Evolutionary conservation across 257 asterid genomes (phyloP).

Genomic region (Rauvolfia tetraphylla): DNA sequence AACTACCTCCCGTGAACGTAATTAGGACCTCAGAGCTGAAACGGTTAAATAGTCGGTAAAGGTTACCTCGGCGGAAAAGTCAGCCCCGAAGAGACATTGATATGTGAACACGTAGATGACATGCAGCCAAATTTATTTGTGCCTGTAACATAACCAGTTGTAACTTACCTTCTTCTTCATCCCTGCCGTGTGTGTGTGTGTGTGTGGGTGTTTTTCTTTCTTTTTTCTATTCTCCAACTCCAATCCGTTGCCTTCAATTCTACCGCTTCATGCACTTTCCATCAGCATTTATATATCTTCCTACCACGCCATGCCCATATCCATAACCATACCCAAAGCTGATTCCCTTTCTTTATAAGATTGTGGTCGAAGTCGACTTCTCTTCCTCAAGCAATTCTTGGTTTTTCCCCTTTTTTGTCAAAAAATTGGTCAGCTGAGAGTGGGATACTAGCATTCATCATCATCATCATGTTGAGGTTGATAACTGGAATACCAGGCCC

Average conservation of each 20-base stretch:
- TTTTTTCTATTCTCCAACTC: too few relatives aligned
- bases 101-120: too few relatives aligned
- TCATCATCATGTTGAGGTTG: constrained; percentile 43
- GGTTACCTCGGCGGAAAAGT: neutral
- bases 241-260: neutral
- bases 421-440: neutral
- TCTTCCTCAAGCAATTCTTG: neutral
- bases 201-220: too few relatives aligned
- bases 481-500: constrained; percentile 61
- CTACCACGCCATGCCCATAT: neutral
- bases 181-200: too few relatives aligned
- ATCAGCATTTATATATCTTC: neutral
- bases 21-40: too few relatives aligned
- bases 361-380: neutral
- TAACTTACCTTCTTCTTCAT: neutral
- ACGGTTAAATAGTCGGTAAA: constrained; percentile 15
- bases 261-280: neutral
- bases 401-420: neutral
- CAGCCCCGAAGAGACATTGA: constrained; percentile 10
- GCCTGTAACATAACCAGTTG: constrained; percentile 11
- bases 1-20: too few relatives aligned
- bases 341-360: neutral
- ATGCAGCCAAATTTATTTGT: constrained; percentile 12
- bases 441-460: neutral
- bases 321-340: neutral